Percentiles rank a stretch among this genome's conserved stretches.
Conservation (phyloP, 371 early-diverging fungal genomes). For the Umbelopsis sp. region DNA sequence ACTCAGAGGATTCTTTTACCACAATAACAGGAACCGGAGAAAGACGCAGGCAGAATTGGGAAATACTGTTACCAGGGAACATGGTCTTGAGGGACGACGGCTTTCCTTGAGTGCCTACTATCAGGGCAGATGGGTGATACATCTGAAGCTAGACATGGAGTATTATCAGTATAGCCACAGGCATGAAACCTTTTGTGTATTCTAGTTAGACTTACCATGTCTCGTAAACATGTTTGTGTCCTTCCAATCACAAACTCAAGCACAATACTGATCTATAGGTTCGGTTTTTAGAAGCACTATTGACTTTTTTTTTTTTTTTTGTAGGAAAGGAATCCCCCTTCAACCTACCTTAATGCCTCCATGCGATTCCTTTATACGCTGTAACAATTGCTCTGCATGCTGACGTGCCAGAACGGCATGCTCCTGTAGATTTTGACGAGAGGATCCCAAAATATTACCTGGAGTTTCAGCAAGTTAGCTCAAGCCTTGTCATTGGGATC, state of each 20-base stretch:
- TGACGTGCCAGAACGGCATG: conserved; percentile 4
- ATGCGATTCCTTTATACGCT: conserved; percentile 4
- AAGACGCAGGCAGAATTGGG: background rate
- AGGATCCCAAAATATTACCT: background rate
- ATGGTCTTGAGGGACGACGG: conserved; percentile 1
- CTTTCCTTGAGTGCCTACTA: conserved; percentile 4
- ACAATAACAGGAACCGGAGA: conserved; percentile 15
- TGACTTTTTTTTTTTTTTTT: too few species aligned
- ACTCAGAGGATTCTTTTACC: background rate
- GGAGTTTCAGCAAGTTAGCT: background rate
- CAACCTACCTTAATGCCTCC: background rate
- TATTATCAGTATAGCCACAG: background rate
- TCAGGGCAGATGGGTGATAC: conserved; percentile 4
- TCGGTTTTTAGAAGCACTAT: too few species aligned
- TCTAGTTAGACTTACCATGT: background rate
- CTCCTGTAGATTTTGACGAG: background rate
- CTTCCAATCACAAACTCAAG: conserved; percentile 7
- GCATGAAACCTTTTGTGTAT: background rate
- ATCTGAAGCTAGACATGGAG: background rate
- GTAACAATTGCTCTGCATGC: background rate
- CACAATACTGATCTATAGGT: background rate
- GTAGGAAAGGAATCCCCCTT: background rate
- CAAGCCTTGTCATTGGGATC: background rate
- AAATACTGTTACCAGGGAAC: background rate
- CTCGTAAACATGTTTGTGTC: background rate